Evolutionary conservation across 2,329 filamentous ascomycete genomes (phyloP), one percentile per base, ranked within the genome.

Genomic region (Aspergillus spinulosporus): DNA sequence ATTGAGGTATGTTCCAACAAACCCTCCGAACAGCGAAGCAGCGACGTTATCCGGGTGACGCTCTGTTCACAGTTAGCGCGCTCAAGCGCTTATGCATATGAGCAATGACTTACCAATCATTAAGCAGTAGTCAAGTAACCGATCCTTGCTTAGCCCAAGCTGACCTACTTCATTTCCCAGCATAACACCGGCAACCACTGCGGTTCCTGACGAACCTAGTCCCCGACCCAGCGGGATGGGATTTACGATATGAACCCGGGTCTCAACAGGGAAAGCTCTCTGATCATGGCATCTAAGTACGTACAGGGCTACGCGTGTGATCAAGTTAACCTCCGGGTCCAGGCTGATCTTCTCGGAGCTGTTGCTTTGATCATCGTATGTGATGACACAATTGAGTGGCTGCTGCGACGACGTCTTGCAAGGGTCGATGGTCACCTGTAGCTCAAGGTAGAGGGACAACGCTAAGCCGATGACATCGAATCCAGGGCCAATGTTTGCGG

Each of bases 401-500:
- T 69, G 63, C 39, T 71, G 57, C 29, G 71, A 69, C 29, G 69
- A 65, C 12, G 67, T 43, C 72, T 76, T 50, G 66, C 79, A 75
- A 57, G 85, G 80, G 74, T 89, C 84, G 68, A 95, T 82, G 61
- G 87, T 90, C 72, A 97, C 89, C 62, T 87, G 83, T 56, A 97
- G 81, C 78, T 97, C 92, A 62, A 99, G 88, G 78, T 93, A 96
- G 74, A 97, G 87, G 63, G 92, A 96, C 64, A 99, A 83, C 6
- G 93, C 93, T 60, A 99, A 87, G 65, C 94, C 77, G 73, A 97
- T 96, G 67, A 97, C 93, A 80, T 99, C 93, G 81, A 97, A 99
- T 57, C 93, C 93, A 48, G 93, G 93, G 65, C 91, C 93, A 71
- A 97, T 97, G 80, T 97, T 97, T 78, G 93, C 93, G 60, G 92